Evolutionary conservation across 345 rosid genomes (phyloP), one percentile per base, ranked within the genome.

Genomic region (Lepidium didymum): DNA sequence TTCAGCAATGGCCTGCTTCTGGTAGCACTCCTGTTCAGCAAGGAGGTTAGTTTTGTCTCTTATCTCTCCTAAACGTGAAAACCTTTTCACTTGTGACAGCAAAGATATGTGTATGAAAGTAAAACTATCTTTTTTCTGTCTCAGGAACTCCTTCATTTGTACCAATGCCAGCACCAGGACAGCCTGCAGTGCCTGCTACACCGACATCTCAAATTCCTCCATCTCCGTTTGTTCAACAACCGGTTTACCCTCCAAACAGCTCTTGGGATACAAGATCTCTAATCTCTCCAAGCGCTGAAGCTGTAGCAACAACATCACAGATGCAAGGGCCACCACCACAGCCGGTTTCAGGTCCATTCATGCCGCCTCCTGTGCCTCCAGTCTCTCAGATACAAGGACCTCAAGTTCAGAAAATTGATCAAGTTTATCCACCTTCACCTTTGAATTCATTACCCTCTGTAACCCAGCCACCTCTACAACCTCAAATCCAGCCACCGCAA

Each of bases 191-290:
- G 44, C 67, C 90, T 41, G 69, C 82, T 69, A 77, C 84, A 50
- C 92, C 90, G 33, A 87, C 88, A 62, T 90, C 80, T 61, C 91
- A 82, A 54, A 77, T 83, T 68, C 91, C 81, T 42, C 85, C 87
- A 71, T 78, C 95, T 73, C 84, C 94, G 36, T 94, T 71, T 78
- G 69, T 77, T 71, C 92, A 78, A 73, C 92, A 77, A 69, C 87
- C 96, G 62, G 74, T 75, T 64, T 76, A 87, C 80, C 81, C 72
- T 70, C 79, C 92, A 31, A 81, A 70, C 72, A 81, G 77, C 78
- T 83, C 96, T 29, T 89, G 97, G 97, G 97, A 94, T 73, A 73
- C 86, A 56, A 77, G 86, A 41, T 81, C 86, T 61, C 76, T 79
- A 51, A 78, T 79, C 52, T 78, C 96, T 25, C 83, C 89, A 19